Evolutionary conservation across 306 rosid genomes (phyloP), one percentile per base, ranked within the genome.

Genomic region (Castanea crenata): DNA sequence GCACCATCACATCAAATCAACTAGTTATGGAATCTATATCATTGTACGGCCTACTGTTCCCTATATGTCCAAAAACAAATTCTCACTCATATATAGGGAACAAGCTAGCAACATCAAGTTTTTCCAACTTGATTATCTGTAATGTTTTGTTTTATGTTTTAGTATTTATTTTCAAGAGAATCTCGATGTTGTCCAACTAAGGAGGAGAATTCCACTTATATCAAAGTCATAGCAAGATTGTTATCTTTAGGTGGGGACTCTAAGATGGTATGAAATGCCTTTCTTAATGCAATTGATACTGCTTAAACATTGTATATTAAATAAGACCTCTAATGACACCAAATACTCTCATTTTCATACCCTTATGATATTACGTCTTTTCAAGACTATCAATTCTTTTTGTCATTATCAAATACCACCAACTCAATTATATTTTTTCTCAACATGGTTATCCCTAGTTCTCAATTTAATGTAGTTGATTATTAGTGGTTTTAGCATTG

Each of bases 191-290:
- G 21, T 58, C 58, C 31, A 73, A 52, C 29, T 20, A 78, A 6
- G 34, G 35, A 21, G 15, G 14, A 69, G 55, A 57, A 6, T 51
- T 63, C 32, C 0, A 41, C 3, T 41, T 14, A 13, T 2, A 41
- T 21, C 4, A 54, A 34, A 74, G 76, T 74, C 82, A 11, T 51
- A 5, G 38, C 61, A 75, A 78, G 80, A 81, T 81, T 44, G 25
- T 63, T 74, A 83, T 85, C 83, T 74, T 80, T 18, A 46, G 80
- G 80, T 74, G 74, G 77, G 75, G 77, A 59, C 54, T 54, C 54
- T 54, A 35, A 52, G 72, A 82, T 57, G 64, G 69, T 74, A 77
- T 41, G 10, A 34, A 27, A 52, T 44, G 12, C 69, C 34, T 51
- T 57, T 34, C 68, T 57, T n/a, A 69, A 34, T 73, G 72, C 68